Conservation (phyloP, 2,329 filamentous ascomycete genomes). For the Cladorrhinum sp. region DNA sequence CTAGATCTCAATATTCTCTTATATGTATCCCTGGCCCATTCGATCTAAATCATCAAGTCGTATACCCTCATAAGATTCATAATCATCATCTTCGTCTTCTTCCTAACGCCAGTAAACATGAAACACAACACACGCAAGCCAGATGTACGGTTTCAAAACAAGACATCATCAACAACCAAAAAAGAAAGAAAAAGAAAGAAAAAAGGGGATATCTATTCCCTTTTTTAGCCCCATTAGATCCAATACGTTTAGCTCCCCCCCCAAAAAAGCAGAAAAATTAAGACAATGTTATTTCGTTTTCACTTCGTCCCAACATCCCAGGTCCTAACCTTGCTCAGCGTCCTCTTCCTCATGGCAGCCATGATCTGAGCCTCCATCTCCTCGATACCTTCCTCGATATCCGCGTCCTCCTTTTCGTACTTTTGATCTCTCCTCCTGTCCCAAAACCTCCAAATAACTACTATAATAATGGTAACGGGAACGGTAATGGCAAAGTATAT, state of each 20-base stretch:
- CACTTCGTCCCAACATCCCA: slow-evolving; percentile 39
- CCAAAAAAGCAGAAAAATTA: too few species aligned
- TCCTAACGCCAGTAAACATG: background rate
- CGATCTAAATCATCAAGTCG: background rate
- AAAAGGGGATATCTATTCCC: too few species aligned
- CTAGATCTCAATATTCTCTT: too few species aligned
- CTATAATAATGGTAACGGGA: slow-evolving; percentile 54
- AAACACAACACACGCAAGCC: too few species aligned
- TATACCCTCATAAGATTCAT: background rate
- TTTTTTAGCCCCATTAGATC: too few species aligned
- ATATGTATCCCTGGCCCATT: too few species aligned
- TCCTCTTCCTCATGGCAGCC: slow-evolving; percentile 53
- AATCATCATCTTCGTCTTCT: background rate
- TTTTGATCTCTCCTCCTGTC: slow-evolving; percentile 49
- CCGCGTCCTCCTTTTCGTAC: slow-evolving; percentile 48
- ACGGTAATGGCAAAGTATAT: slow-evolving; percentile 62
- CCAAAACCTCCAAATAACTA: slow-evolving; percentile 54
- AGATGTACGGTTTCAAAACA: too few species aligned
- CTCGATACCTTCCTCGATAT: slow-evolving; percentile 54
- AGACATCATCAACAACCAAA: too few species aligned
- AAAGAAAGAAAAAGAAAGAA: too few species aligned
- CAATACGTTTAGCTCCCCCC: too few species aligned
- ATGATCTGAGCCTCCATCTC: slow-evolving; percentile 58
- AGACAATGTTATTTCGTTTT: too few species aligned
- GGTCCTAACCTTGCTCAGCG: slow-evolving; percentile 54